Conservation (phyloP, 805 yeast genomes). For the Wickerhamomyces kurtzmanii region DNA sequence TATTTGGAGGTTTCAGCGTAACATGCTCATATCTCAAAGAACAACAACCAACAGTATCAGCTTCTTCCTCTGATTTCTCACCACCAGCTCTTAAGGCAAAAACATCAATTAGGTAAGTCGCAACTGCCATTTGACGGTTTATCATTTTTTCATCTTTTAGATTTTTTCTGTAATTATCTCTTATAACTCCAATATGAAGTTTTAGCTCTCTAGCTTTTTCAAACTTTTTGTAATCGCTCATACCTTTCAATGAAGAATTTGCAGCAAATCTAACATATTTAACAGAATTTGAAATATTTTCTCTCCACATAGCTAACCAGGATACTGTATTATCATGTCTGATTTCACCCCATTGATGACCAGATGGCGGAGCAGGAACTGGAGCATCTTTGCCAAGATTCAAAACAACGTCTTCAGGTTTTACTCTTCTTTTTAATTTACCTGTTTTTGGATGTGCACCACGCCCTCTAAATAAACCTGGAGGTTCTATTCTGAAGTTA, state of each 20-base stretch:
- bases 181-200: constrained; percentile 57
- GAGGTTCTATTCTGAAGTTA: constrained; percentile 91
- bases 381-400: constrained; percentile 67
- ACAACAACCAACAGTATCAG: constrained; percentile 97
- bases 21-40: constrained; percentile 87
- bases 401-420: constrained; percentile 82
- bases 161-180: constrained; percentile 63
- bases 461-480: constrained; percentile 91
- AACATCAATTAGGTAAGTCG: constrained; percentile 84
- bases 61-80: constrained; percentile 94
- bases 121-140: constrained; percentile 88
- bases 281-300: constrained; percentile 72
- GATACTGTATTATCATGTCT: constrained; percentile 83
- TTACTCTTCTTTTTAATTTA: constrained; percentile 73
- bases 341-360: constrained; percentile 87
- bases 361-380: constrained; percentile 77
- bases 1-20: constrained; percentile 75
- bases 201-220: constrained; percentile 88
- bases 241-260: constrained; percentile 83
- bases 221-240: constrained; percentile 83
- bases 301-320: constrained; percentile 98
- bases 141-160: constrained; percentile 71
- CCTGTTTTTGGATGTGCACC: constrained; percentile 98
- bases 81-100: constrained; percentile 98
- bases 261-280: constrained; percentile 92